Percentiles rank a stretch among this genome's conserved stretches.
Evolutionary conservation across 192 early-diverging fungal genomes (phyloP).

Genomic region (Spizellomyces sp.): DNA sequence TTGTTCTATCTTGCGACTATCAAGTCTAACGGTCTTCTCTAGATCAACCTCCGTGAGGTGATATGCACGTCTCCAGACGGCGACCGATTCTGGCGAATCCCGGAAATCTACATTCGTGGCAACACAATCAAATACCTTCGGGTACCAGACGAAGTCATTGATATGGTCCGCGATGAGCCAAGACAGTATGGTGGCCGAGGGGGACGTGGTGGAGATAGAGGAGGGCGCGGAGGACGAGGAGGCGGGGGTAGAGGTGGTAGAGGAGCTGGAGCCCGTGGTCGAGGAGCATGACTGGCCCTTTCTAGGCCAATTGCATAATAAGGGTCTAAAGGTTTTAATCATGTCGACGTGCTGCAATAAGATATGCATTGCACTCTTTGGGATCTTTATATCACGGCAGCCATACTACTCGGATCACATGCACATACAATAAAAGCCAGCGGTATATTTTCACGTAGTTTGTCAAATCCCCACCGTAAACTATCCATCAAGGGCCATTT

Average conservation of each 20-base stretch:
- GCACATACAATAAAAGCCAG: too few relatives aligned
- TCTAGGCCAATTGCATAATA: too few relatives aligned
- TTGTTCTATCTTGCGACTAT: too few relatives aligned
- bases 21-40: not conserved
- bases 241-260: slow-evolving; percentile 24
- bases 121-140: slow-evolving; percentile 73
- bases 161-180: slow-evolving; percentile 84
- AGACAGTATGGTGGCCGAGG: slow-evolving; percentile 10
- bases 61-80: slow-evolving; percentile 92
- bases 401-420: not conserved
- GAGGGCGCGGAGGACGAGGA: slow-evolving; percentile 25
- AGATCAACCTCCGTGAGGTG: slow-evolving; percentile 86
- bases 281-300: not conserved
- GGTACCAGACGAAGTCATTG: slow-evolving; percentile 87
- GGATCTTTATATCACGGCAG: not conserved
- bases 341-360: too few relatives aligned
- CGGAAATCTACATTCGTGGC: slow-evolving; percentile 92
- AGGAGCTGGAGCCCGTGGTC: slow-evolving; percentile 30
- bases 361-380: too few relatives aligned
- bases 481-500: slow-evolving; percentile 72
- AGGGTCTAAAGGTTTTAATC: too few relatives aligned
- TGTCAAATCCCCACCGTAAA: not conserved
- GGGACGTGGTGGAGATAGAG: slow-evolving; percentile 23
- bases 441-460: too few relatives aligned
- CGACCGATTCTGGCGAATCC: slow-evolving; percentile 89